phyloP scores from a whole-genome alignment of 2,329 filamentous ascomycete species.

The Pestalotiopsis sp. region DNA sequence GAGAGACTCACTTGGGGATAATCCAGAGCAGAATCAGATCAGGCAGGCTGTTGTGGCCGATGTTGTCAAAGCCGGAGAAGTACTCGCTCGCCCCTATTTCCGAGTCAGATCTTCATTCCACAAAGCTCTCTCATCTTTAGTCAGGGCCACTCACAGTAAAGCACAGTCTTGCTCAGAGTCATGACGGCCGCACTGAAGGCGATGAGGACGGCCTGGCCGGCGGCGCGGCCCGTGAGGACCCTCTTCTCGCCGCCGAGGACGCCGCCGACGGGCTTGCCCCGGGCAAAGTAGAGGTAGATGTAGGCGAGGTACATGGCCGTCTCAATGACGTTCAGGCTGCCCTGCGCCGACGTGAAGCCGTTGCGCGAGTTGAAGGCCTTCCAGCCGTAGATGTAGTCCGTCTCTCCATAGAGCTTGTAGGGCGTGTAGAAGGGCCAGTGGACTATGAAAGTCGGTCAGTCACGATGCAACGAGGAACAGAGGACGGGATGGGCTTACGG shows the following conservation, averaged over 20 bases:
- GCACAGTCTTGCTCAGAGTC: conserved; percentile 64
- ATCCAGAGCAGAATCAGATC: conserved; percentile 57
- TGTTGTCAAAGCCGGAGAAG: conserved; percentile 57
- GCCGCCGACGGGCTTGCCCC: conserved; percentile 20
- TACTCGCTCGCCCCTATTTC: conserved; percentile 57
- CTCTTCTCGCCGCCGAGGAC: conserved; percentile 25
- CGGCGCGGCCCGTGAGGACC: conserved; percentile 43
- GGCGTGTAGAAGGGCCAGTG: conserved; percentile 76
- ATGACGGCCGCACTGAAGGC: conserved; percentile 59
- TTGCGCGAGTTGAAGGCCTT: conserved; percentile 67
- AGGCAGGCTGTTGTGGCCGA: conserved; percentile 53
- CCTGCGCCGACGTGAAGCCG: conserved; percentile 81
- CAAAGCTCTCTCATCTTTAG: not conserved
- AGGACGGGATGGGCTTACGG: conserved; percentile 17
- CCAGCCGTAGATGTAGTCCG: conserved; percentile 84
- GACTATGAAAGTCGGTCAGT: conserved; percentile 28
- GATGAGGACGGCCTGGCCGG: conserved; percentile 47
- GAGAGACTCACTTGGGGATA: conserved; percentile 56
- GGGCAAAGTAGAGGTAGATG: conserved; percentile 41
- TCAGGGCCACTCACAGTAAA: conserved; percentile 53
- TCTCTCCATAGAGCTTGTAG: conserved; percentile 77
- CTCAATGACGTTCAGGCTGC: conserved; percentile 69
- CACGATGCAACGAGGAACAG: not conserved
- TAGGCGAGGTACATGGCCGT: conserved; percentile 64
- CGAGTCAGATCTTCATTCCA: conserved; percentile 6